Evolutionary conservation across 345 rosid genomes (phyloP).

Genomic region (Boechera retrofracta): DNA sequence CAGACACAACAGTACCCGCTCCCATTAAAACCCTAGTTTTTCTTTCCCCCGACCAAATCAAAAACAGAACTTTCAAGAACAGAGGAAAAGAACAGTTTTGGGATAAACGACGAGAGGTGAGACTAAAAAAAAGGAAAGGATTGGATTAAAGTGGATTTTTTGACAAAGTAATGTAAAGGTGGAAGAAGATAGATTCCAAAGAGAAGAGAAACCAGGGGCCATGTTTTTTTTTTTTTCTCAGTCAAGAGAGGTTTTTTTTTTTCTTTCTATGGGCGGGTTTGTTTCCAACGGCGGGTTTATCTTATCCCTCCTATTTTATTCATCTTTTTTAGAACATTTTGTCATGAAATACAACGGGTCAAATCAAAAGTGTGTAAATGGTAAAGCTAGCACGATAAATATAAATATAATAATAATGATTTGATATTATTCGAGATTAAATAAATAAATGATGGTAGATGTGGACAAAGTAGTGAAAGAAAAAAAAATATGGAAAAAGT

Average conservation of each 20-base stretch:
- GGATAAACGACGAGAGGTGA: constrained; percentile 3
- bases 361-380: background rate
- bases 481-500: too few relatives aligned
- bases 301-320: too few relatives aligned
- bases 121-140: background rate
- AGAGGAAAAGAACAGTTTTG: background rate
- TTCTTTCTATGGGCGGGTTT: background rate
- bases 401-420: too few relatives aligned
- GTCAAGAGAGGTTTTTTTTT: background rate
- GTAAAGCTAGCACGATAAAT: background rate
- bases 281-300: constrained; percentile 2
- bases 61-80: background rate
- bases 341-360: background rate
- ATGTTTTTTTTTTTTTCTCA: background rate
- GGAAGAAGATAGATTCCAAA: background rate
- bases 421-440: too few relatives aligned
- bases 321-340: background rate
- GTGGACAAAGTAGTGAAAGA: too few relatives aligned
- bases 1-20: constrained; percentile 20
- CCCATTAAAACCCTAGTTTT: constrained; percentile 25
- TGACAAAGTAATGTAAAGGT: background rate
- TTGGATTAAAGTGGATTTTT: background rate
- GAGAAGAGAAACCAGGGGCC: background rate
- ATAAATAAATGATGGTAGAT: too few relatives aligned
- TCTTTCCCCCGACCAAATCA: background rate